Conservation (phyloP, 306 rosid species). For the Inga oerstediana region DNA sequence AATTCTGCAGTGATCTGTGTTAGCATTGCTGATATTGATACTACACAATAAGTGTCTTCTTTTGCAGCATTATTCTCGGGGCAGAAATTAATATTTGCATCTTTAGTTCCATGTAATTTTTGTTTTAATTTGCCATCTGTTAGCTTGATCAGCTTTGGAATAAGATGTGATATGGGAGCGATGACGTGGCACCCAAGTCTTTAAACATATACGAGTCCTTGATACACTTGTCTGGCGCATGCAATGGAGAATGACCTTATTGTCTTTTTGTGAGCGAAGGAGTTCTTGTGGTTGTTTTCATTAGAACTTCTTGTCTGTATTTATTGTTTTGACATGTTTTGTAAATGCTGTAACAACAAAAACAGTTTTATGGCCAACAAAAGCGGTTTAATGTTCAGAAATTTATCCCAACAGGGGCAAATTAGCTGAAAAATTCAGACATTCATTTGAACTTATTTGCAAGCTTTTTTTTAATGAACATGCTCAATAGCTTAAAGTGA, state of each 20-base stretch:
- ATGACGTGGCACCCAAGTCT: not conserved
- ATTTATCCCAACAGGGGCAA: not conserved
- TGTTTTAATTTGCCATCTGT: constrained; percentile 1
- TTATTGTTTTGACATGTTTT: not conserved
- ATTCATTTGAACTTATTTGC: not conserved
- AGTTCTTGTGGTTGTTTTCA: not conserved
- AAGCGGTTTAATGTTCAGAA: not conserved
- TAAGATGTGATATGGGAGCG: not conserved
- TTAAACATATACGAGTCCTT: not conserved
- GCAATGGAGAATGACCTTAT: not conserved
- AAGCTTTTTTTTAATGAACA: not conserved
- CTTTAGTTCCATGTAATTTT: not conserved
- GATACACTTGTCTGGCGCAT: not conserved
- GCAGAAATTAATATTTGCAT: constrained; percentile 24
- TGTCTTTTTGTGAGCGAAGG: not conserved
- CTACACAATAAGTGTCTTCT: constrained; percentile 12
- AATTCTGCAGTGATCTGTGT: constrained; percentile 27
- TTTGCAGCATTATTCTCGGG: not conserved
- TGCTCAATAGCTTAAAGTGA: not conserved
- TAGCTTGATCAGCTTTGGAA: not conserved
- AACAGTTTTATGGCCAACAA: not conserved
- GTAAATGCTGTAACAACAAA: not conserved
- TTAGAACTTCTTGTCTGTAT: not conserved
- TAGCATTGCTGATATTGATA: constrained; percentile 13
- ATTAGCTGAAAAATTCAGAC: not conserved